These are phyloP conservation scores for Lodderomyces margitis DNA, from an alignment of 1,139 yeast genomes.

Conservation along the genomic window DNA sequence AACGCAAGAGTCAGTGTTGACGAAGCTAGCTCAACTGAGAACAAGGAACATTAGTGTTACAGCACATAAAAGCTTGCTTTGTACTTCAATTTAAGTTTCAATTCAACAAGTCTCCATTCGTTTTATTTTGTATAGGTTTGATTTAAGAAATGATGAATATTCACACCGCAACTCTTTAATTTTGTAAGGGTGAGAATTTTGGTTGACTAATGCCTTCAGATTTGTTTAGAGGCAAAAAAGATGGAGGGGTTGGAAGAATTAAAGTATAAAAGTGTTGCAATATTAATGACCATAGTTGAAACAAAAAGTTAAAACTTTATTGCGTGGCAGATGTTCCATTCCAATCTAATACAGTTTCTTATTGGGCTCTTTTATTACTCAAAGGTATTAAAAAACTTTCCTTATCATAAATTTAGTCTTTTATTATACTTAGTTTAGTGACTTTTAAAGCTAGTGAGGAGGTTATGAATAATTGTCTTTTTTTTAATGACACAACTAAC, in stretches of 20 bases:
- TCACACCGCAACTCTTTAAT: too few species aligned
- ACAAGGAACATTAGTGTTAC: neutral
- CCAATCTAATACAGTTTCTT: too few species aligned
- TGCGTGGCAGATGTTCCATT: too few species aligned
- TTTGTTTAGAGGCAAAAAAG: too few species aligned
- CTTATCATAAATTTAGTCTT: too few species aligned
- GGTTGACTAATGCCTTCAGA: too few species aligned
- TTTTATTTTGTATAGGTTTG: neutral
- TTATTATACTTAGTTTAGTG: too few species aligned
- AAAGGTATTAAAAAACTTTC: too few species aligned
- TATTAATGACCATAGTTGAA: neutral
- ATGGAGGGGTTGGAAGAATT: neutral
- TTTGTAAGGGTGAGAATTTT: too few species aligned
- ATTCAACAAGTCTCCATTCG: neutral
- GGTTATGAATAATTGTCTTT: too few species aligned
- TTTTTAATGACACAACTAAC: too few species aligned
- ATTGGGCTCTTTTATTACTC: neutral
- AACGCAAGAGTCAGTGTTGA: neutral
- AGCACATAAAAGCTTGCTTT: neutral
- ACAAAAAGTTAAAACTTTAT: neutral
- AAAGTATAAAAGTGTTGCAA: neutral
- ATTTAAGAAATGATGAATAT: neutral
- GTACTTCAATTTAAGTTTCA: neutral
- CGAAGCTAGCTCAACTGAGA: neutral
- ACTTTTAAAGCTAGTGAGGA: too few species aligned